Base-by-base conservation (phyloP, 176 grass and related monocot species). In the Otatea glauca region DNA sequence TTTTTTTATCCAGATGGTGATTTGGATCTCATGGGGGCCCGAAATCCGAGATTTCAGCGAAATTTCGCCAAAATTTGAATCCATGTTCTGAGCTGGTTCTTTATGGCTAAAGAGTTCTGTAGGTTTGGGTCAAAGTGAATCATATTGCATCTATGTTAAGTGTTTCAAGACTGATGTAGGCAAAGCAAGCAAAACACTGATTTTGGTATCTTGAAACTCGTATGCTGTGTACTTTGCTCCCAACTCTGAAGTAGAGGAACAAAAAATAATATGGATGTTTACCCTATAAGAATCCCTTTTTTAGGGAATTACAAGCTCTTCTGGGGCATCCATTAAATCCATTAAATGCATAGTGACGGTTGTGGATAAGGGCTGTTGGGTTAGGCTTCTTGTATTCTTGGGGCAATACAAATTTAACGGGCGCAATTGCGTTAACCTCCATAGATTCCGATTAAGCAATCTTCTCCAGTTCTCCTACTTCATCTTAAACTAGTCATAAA, bases 251-350 rank as follows among this genome's bases (percentile, higher is more conserved):
- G n/a, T 63, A 14, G 54, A 54, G 11, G 12, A 34, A 76, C 7
- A 54, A 14, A 15, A 62, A 15, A 53, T 29, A 37, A 37, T 34
- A n/a, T 38, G 24, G 9, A 12, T 9, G 16, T 59, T 41, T 82
- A 2, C 7, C 17, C 11, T 13, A 51, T 15, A 17, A 63, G 34
- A 59, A 51, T 41, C 1, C 10, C 10, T 21, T 18, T 21, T 9
- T 7, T 13, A 60, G 8, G 62, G 63, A 35, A 18, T 47, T 45
- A 0, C 2, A 7, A 16, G 7, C 10, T 60, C 15, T 24, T 21
- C 41, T 13, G 37, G 25, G 9, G 21, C 45, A 37, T 80, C 62
- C 77, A 65, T 79, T 21, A 45, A 20, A 37, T 80, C 62, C 77
- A 65, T 79, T 21, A 45, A 20, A 45, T n/a, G 11, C 1, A 41